Conservation (phyloP, 2,329 filamentous ascomycete species). For the Botrytis tulipae region DNA sequence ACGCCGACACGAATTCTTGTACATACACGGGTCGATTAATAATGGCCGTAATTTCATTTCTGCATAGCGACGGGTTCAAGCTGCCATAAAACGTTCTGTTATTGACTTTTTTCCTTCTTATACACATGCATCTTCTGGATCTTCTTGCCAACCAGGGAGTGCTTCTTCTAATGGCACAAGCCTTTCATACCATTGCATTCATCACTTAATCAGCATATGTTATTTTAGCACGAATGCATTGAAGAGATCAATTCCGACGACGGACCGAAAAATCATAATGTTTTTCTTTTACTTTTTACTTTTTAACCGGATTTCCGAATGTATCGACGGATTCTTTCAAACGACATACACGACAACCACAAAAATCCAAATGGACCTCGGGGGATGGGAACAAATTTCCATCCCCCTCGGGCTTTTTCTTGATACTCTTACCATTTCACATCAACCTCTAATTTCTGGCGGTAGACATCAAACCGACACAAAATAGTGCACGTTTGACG, state of each 20-base stretch:
- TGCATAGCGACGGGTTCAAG: conserved; percentile 22
- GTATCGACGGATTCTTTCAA: conserved; percentile 1
- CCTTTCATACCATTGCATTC: conserved; percentile 10
- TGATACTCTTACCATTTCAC: neutral
- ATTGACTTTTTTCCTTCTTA: conserved; percentile 11
- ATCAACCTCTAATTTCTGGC: conserved; percentile 6
- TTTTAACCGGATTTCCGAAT: neutral
- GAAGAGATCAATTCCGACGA: conserved; percentile 11
- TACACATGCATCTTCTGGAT: conserved; percentile 11
- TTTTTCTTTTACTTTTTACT: conserved; percentile 15
- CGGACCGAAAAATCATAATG: conserved; percentile 17
- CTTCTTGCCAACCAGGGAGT: conserved; percentile 4
- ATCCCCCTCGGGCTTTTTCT: neutral
- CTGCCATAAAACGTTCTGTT: conserved; percentile 17
- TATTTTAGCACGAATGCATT: neutral
- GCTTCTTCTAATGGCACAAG: conserved; percentile 16
- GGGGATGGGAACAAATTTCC: neutral
- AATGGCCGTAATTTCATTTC: conserved; percentile 17
- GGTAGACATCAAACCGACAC: neutral
- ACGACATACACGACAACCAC: conserved; percentile 1
- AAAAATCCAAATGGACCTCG: neutral
- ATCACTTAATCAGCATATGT: conserved; percentile 16
- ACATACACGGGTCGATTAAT: conserved; percentile 14
- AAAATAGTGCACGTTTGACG: conserved; percentile 8
- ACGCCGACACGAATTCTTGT: conserved; percentile 19